These are phyloP conservation scores for Lathyrus tuberosus DNA, from an alignment of 306 rosid genomes.

Conservation along the genomic window DNA sequence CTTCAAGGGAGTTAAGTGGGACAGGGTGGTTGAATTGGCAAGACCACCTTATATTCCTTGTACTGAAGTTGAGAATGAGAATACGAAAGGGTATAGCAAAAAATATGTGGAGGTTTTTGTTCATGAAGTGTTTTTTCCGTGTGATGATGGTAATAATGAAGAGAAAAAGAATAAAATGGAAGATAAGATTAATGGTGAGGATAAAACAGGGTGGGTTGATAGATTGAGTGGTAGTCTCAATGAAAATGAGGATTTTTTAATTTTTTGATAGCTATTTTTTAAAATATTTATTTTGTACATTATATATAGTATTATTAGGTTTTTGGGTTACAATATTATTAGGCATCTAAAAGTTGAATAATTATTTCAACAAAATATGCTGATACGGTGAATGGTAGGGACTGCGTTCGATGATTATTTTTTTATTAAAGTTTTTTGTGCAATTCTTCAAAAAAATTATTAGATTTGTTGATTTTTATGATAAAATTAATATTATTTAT, in stretches of 20 bases:
- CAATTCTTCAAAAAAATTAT: no score
- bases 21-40: slow-evolving; percentile 49
- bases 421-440: no score
- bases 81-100: slow-evolving; percentile 25
- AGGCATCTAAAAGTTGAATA: neutral
- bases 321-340: neutral
- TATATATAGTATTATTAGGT: neutral
- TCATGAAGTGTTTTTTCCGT: slow-evolving; percentile 53
- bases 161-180: neutral
- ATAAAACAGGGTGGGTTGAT: slow-evolving; percentile 36
- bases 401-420: no score
- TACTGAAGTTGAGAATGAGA: slow-evolving; percentile 46
- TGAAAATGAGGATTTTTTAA: slow-evolving; percentile 45
- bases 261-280: slow-evolving; percentile 46
- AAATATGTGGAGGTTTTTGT: slow-evolving; percentile 70
- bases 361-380: no score
- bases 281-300: neutral
- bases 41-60: slow-evolving; percentile 83
- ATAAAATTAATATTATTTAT: no score
- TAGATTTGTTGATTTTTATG: no score
- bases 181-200: slow-evolving; percentile 10
- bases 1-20: slow-evolving; percentile 70
- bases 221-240: slow-evolving; percentile 33
- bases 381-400: no score
- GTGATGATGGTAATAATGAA: neutral